Percentiles rank a stretch among this genome's conserved stretches.
phyloP scores from a whole-genome alignment of 768 basidiomycete genomes.

The Pleurotus tuber-regium region DNA sequence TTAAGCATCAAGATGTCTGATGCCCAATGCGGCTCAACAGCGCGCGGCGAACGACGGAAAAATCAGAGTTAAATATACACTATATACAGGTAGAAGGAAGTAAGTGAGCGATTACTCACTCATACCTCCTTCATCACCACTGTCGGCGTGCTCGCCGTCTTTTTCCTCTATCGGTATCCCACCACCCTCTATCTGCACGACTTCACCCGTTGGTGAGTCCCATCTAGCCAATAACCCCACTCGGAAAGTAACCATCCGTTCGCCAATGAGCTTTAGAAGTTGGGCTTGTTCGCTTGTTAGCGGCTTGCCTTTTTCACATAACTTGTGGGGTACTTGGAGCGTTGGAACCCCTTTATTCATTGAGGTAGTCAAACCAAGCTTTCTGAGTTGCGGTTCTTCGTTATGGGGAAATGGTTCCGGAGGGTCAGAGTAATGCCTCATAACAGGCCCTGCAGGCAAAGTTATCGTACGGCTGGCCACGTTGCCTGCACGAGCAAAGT shows the following conservation, averaged over 20 bases:
- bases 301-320: constrained; percentile 81
- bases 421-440: constrained; percentile 76
- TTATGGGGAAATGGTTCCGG: constrained; percentile 94
- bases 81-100: too few relatives aligned
- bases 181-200: constrained; percentile 54
- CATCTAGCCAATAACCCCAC: constrained; percentile 71
- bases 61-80: too few relatives aligned
- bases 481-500: constrained; percentile 91
- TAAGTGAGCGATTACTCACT: constrained; percentile 47
- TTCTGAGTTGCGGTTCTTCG: constrained; percentile 94
- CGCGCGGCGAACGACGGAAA: too few relatives aligned
- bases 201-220: constrained; percentile 66
- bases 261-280: constrained; percentile 86
- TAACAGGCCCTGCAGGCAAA: constrained; percentile 82
- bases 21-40: too few relatives aligned
- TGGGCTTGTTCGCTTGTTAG: constrained; percentile 89
- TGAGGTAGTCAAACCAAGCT: constrained; percentile 82
- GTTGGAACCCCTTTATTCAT: constrained; percentile 89
- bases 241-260: constrained; percentile 84
- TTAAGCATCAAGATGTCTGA: too few relatives aligned
- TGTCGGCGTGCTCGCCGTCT: constrained; percentile 25
- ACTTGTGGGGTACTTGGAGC: constrained; percentile 70
- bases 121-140: constrained; percentile 45
- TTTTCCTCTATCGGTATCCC: constrained; percentile 35
- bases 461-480: constrained; percentile 68